Conservation (phyloP, 257 asterid genomes). For the Mentha longifolia region DNA sequence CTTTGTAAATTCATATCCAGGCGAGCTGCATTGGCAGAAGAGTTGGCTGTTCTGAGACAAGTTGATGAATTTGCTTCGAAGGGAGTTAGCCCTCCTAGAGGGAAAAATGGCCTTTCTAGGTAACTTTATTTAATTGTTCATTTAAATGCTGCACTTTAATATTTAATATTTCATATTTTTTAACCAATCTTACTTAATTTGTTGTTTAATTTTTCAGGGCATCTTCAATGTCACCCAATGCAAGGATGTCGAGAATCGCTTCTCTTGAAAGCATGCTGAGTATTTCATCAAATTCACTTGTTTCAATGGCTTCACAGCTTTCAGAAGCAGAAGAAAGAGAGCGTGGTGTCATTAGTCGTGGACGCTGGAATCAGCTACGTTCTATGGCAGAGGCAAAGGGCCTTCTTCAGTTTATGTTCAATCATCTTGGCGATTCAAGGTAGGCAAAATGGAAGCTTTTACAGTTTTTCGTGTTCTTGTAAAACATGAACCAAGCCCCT, state of each 20-base stretch:
- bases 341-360: constrained; percentile 74
- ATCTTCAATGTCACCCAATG: constrained; percentile 88
- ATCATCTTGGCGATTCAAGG: constrained; percentile 90
- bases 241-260: constrained; percentile 91
- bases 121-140: constrained; percentile 28
- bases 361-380: constrained; percentile 97
- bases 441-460: constrained; percentile 28
- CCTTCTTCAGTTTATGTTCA: constrained; percentile 86
- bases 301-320: constrained; percentile 98
- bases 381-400: constrained; percentile 96
- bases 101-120: constrained; percentile 87
- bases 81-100: constrained; percentile 91
- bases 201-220: constrained; percentile 56
- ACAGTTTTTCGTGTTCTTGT: neutral
- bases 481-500: neutral
- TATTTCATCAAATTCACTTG: constrained; percentile 92
- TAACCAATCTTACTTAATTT: constrained; percentile 17
- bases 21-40: constrained; percentile 97
- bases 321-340: constrained; percentile 99
- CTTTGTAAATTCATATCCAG: constrained; percentile 50
- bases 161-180: neutral
- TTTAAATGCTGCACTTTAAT: constrained; percentile 14
- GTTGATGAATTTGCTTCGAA: constrained; percentile 84
- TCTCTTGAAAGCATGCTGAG: constrained; percentile 95
- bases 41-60: constrained; percentile 87